Base-by-base conservation (phyloP, 345 rosid genomes). In the Conringia planisiliqua region DNA sequence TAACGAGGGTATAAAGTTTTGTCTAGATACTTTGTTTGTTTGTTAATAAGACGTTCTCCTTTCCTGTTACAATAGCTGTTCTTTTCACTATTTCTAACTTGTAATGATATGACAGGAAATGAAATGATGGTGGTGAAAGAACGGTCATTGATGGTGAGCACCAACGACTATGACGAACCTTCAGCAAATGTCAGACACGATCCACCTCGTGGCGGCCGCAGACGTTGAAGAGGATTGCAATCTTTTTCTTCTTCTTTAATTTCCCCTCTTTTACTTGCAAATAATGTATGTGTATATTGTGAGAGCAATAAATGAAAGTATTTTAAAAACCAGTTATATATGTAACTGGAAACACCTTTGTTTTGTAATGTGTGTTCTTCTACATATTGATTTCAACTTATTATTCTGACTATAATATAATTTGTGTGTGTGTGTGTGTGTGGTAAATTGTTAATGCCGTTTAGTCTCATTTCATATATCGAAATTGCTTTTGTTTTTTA, bases 121-220 rank as follows among this genome's bases (percentile, higher is more conserved):
- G 71, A 72, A 18, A 66, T 64, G 56, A 12, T 27, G 70, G 58
- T 65, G 54, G 44, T 57, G 58, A 66, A 38, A 75, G 85, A 84
- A 68, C 82, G 96, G 72, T 75, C 82, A n/a, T 52, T 89, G 72
- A 73, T 32, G 82, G 81, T 72, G 75, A 80, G 72, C 32, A 64
- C 87, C 29, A 57, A 82, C 55, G 97, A 91, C 70, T 89, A 89
- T 60, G 39, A 46, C 13, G 82, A 54, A 3, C 88, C 92, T 13
- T 18, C 84, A 0, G 90, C 96, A 0, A 91, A 86, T 78, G 82
- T 5, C n/a, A 83, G 83, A 52, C 93, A 88, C 20, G 85, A 86
- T 61, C 97, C 89, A 64, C 85, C 87, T 0, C 72, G 74, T 27
- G 61, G 84, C 14, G 66, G 66, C 50, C 82, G 83, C 3, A 76